Base-by-base conservation (phyloP, 352 stramenopile genomes). In the Globisporangium cylindrosporum region DNA sequence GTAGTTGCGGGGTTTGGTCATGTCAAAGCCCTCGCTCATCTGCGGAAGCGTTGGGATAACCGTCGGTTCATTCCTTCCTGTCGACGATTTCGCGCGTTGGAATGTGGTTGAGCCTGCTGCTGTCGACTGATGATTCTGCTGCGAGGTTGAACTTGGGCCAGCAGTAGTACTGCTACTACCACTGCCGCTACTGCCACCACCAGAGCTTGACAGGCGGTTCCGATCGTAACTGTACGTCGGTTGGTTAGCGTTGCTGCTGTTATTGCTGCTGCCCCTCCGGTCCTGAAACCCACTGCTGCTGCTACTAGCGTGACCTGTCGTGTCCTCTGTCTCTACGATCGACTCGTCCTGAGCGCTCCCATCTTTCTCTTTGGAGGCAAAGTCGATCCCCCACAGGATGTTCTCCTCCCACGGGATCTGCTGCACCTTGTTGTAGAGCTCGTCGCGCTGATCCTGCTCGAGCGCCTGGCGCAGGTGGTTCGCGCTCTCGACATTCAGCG, bases 391-490 rank as follows among this genome's bases (percentile, higher is more conserved):
- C 86, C 88, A 96, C 9, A 92, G 70, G 27, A 96, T 94, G 55
- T 86, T 76, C 10, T 94, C 79, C 68, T 96, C 88, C 88, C 88
- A 96, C 4, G 72, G 78, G 4, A 94, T 63, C 57, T 96, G 88
- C 70, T 94, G 80, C 29, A 94, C 86, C 49, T 90, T 93, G 29
- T 90, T 74, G 63, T 94, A 96, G 46, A 93, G 69, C 15, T 77
- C 81, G 49, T 94, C 83, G 43, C 62, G 71, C n/a, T 78, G 66
- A 2, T 67, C 59, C 20, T 75, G 66, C 32, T 67, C 71, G 10
- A 69, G 41, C 12, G 76, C 69, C 53, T 67, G 67, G 6, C 56
- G 67, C 0, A 70, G 27, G 29, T 69, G 71, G 4, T 62, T 56
- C 10, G 78, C 68, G 22, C 34, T 29, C 8, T 55, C 62, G 25